phyloP scores from a whole-genome alignment of 2,329 filamentous ascomycete species.

The Diaporthe ilicicola region DNA sequence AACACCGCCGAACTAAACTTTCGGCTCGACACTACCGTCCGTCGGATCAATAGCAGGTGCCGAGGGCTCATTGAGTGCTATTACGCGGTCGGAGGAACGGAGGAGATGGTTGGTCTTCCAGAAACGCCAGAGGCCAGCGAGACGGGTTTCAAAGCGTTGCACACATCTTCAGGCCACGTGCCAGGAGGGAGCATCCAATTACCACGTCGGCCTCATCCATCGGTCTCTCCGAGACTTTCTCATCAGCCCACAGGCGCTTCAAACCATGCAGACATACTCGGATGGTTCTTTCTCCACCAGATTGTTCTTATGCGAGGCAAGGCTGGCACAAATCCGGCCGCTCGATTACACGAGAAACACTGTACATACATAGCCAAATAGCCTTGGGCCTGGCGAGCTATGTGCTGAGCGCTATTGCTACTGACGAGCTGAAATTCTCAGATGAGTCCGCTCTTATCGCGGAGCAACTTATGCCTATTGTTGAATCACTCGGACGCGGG shows the following conservation, averaged over 20 bases:
- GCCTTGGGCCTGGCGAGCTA: background rate
- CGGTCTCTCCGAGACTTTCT: background rate
- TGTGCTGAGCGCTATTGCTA: background rate
- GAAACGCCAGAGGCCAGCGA: no score
- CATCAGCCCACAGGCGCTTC: background rate
- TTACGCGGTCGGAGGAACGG: background rate
- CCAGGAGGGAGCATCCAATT: background rate
- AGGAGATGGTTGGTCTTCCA: background rate
- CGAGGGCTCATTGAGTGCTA: background rate
- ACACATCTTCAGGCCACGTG: rapidly evolving
- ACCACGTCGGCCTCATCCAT: background rate
- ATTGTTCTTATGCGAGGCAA: background rate
- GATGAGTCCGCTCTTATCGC: background rate
- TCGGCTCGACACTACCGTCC: background rate
- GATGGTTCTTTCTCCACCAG: background rate
- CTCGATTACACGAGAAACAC: background rate
- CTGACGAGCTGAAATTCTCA: background rate
- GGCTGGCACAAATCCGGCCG: background rate
- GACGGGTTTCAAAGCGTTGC: background rate
- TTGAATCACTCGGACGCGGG: background rate
- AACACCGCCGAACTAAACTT: background rate
- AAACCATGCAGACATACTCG: background rate
- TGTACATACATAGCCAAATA: background rate
- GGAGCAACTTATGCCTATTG: background rate
- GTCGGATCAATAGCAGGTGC: background rate